Evolutionary conservation across 768 basidiomycete species (phyloP), one percentile per base, ranked within the genome.

Genomic region (Saitozyma podzolica): DNA sequence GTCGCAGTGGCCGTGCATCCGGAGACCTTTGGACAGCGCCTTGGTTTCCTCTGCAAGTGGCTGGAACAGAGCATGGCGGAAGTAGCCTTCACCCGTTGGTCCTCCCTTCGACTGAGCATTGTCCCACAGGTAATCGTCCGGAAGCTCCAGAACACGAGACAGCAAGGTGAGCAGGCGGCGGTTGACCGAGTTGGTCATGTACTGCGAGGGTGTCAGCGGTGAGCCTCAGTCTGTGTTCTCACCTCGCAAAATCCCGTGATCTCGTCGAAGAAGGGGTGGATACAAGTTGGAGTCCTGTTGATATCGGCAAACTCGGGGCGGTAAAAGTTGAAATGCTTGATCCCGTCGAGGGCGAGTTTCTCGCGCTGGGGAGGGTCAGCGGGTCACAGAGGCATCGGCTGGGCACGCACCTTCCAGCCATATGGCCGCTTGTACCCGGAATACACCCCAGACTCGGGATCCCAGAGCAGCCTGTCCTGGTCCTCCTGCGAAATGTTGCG

Each of bases 111-210:
- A 61, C 51, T 72, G 64, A 37, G 69, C 65, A 29, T 67, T 66
- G 20, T 73, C 61, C 69, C 69, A 73, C 14, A 75, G 69, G 39
- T 65, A 69, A 40, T 75, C 74, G 17, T 64, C 66, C 13, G 63
- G 63, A 6, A 75, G 63, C 45, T 75, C 74, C 58, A 75, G 64
- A 10, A 73, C 74, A 14, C 54, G 55, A 6, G 71, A 73, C 10
- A 75, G 57, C 20, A 75, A 56, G 2, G 51, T 65, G 16, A 72
- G 56, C 7, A 75, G 59, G 7, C 69, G 59, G n/a, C 63, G 62
- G 58, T 73, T 72, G 54, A 71, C 66, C 11, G 66, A 68, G 48
- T 56, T 45, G 40, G 64, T 61, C 14, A 71, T 55, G 54, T 68
- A 68, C 49, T 29, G 29, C 29, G 29, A 29, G 29, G 5, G 5